Conservation (phyloP, 2,329 filamentous ascomycete species). For the Ascochyta koolunga region DNA sequence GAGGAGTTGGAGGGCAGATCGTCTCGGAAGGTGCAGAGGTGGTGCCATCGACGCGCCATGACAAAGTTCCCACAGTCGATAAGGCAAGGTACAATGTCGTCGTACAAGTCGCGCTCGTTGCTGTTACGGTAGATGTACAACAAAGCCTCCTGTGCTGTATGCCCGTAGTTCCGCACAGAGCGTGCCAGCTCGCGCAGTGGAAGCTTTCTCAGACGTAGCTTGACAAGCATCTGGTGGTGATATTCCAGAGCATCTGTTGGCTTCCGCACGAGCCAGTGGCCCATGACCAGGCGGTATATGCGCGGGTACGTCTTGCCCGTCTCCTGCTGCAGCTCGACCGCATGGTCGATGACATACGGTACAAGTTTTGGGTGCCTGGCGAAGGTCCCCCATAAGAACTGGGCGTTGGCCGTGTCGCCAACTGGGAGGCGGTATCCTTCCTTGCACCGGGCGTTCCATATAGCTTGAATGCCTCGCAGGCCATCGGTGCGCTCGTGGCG, state of each 20-base stretch:
- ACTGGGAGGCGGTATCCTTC: slow-evolving; percentile 50
- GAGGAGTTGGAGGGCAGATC: slow-evolving; percentile 48
- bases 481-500: slow-evolving; percentile 52
- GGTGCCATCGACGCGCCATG: slow-evolving; percentile 49
- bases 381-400: slow-evolving; percentile 55
- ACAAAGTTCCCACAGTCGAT: slow-evolving; percentile 31
- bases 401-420: slow-evolving; percentile 45
- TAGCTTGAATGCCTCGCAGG: slow-evolving; percentile 47
- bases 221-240: slow-evolving; percentile 35
- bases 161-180: slow-evolving; percentile 22
- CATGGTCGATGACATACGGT: slow-evolving; percentile 49
- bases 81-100: slow-evolving; percentile 47
- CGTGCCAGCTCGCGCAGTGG: slow-evolving; percentile 32
- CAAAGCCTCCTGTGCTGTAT: slow-evolving; percentile 26
- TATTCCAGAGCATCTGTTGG: slow-evolving; percentile 27
- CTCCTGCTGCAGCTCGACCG: slow-evolving; percentile 47
- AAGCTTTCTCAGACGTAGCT: slow-evolving; percentile 31
- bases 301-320: slow-evolving; percentile 43
- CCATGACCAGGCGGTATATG: slow-evolving; percentile 56
- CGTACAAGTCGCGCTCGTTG: slow-evolving; percentile 50
- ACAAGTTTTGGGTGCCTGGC: slow-evolving; percentile 47
- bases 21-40: slow-evolving; percentile 41
- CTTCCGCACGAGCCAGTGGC: slow-evolving; percentile 42
- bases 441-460: slow-evolving; percentile 51
- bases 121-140: slow-evolving; percentile 48